Conservation (phyloP, 176 grass and related monocot genomes). For the Carex myosuroides region DNA sequence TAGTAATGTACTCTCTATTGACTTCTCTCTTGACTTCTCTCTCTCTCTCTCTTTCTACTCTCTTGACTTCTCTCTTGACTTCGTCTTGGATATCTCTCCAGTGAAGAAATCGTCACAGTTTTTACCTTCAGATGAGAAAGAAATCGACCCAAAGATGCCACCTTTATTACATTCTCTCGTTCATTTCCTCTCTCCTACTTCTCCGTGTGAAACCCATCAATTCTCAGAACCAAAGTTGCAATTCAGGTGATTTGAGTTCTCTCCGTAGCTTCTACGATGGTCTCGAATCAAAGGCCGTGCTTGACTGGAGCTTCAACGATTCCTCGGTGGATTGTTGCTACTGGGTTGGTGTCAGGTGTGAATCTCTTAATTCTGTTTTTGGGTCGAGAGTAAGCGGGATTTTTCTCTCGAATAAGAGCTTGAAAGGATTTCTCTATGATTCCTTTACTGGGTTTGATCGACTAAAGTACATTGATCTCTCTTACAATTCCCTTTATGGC, state of each 20-base stretch:
- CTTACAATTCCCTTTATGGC: slow-evolving; percentile 42
- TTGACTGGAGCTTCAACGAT: slow-evolving; percentile 36
- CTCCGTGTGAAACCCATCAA: slow-evolving; percentile 6
- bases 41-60: neutral
- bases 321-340: slow-evolving; percentile 45
- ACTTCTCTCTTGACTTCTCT: no score
- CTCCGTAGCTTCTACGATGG: slow-evolving; percentile 33
- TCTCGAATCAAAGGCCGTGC: slow-evolving; percentile 28
- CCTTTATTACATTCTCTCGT: slow-evolving; percentile 19
- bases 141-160: neutral
- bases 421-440: slow-evolving; percentile 41
- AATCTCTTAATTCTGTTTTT: neutral
- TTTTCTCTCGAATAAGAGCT: slow-evolving; percentile 55
- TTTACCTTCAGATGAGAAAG: slow-evolving; percentile 47
- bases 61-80: slow-evolving; percentile 12
- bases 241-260: slow-evolving; percentile 38
- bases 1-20: no score
- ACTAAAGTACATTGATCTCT: slow-evolving; percentile 54
- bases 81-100: neutral
- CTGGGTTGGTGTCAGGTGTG: slow-evolving; percentile 62
- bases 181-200: slow-evolving; percentile 15
- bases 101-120: slow-evolving; percentile 15
- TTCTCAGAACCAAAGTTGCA: slow-evolving; percentile 43
- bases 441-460: slow-evolving; percentile 40
- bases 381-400: slow-evolving; percentile 39